Conservation (phyloP, 495 filamentous ascomycete genomes). For the Neurospora pannonica region DNA sequence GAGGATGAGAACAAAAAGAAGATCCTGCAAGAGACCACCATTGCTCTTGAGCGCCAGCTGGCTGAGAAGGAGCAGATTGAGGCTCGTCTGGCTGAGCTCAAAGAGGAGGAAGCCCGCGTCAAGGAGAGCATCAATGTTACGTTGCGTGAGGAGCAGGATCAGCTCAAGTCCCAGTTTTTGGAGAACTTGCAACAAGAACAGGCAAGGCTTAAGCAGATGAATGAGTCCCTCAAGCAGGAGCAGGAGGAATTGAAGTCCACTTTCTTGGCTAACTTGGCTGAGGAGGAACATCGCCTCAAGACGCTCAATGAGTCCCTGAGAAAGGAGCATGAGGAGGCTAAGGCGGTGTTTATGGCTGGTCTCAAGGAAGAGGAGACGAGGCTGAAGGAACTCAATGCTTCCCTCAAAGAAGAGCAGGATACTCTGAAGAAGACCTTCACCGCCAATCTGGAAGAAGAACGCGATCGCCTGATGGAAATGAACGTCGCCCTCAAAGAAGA, state of each 20-base stretch:
- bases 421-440: conserved; percentile 15
- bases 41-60: conserved; percentile 69
- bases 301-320: conserved; percentile 4
- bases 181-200: conserved; percentile 18
- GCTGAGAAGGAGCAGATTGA: conserved; percentile 75
- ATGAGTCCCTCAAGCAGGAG: conserved; percentile 4
- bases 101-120: conserved; percentile 31
- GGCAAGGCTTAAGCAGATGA: conserved; percentile 12
- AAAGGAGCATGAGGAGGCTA: conserved; percentile 9
- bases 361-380: conserved; percentile 60
- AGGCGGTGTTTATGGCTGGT: conserved; percentile 8
- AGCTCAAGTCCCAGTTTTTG: conserved; percentile 19
- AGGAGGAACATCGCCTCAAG: conserved; percentile 5
- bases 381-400: conserved; percentile 17
- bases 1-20: conserved; percentile 71
- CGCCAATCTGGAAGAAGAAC: conserved; percentile 16
- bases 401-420: conserved; percentile 19
- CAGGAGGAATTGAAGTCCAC: conserved; percentile 6
- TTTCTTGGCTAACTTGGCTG: conserved; percentile 6
- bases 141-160: conserved; percentile 45
- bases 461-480: conserved; percentile 13
- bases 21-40: conserved; percentile 69
- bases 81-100: conserved; percentile 50
- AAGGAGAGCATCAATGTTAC: conserved; percentile 29
- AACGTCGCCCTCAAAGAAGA: conserved; percentile 51